Base-by-base conservation (phyloP, 2,329 filamentous ascomycete genomes). In the Apiospora koreana region DNA sequence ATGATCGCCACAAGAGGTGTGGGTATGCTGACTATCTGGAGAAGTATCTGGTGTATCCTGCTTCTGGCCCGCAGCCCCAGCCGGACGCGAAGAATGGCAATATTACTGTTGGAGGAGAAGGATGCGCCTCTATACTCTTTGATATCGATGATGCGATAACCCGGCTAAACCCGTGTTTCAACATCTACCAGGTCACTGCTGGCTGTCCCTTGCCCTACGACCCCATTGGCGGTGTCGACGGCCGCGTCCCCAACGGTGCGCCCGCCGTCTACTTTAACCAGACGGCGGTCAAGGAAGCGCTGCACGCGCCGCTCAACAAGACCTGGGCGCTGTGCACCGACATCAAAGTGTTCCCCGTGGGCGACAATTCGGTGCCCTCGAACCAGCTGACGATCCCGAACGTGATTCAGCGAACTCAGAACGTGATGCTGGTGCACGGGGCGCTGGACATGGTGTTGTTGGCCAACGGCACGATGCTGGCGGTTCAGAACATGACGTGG, bases 401-500 rank as follows among this genome's bases (percentile, higher is more conserved):
- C 48, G 89, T 95, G 42, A 93, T 95, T 72, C 92, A 95, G 75
- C 83, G 85, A 42, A 93, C 92, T 1, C 86, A 92, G 65, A 91
- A 91, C 72, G 93, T 93, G 9, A 86, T 96, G 74, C 89, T 96
- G 75, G 91, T 86, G 2, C 92, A 95, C 76, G 93, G 92, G 12
- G 83, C 87, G 65, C 85, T 92, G 16, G 93, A 94, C 81, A 92
- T 87, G 77, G 86, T 93, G 71, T 85, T 94, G 10, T 83, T 91
- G 25, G 83, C 86, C 75, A 92, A 93, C 77, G 93, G 92, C 21
- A 92, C 92, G 0, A 83, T 95, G 1, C 83, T 94, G 10, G 87
- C 87, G 1, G 90, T 95, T 70, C 93, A 95, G 77, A 94, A 94
- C 82, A 93, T 95, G 90, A 94, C 92, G 0, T 95, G 90, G 89